Base-by-base conservation (phyloP, 768 basidiomycete species). In the Hericium alpestre region DNA sequence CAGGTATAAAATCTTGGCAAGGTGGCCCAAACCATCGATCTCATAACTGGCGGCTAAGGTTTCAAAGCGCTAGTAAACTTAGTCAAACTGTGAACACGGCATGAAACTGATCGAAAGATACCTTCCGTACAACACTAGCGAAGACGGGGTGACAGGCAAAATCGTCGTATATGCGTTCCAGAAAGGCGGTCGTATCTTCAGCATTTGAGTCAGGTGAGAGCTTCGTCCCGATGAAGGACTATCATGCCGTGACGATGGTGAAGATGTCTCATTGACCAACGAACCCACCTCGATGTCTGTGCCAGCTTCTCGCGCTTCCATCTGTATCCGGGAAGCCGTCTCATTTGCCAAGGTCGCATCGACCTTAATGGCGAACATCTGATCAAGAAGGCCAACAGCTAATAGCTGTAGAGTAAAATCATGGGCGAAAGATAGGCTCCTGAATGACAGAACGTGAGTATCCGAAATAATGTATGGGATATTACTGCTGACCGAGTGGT, bases 1-100 rank as follows among this genome's bases (percentile, higher is more conserved):
- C 13, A 74, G 71, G 60, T 79, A 83, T 10, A 92, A 74, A 20
- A 83, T 66, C 66, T 79, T 83, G 67, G 84, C 88, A n/a, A 87
- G 70, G 62, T 81, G 79, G 53, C 88, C 81, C 43, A 91, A 71
- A 15, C 80, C 69, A 66, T 90, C 88, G 4, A 87, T 75, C 58
- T 92, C 87, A 38, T 79, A 70, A 18, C 76, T 70, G 27, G 71
- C 71, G 9, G 79, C 73, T 22, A 80, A 73, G 8, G 72, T 68
- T n/a, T 72, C 69, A 63, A 88, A 86, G 39, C 80, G 76, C 90
- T 92, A 32, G 62, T 46, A 51, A 54, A 58, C 22, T 46, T 16
- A 38, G 37, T 38, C 53, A n/a, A 40, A 53, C 11, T 56, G 23
- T 57, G 56, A 38, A 53, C 39, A 39, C 52, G 57, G 22, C 41